A percentile compares a stretch with the other conserved stretches of the same genome.
These are phyloP conservation scores for Apiotrichum sp. DNA, from an alignment of 1,284 basidiomycete genomes.

Conservation along the genomic window DNA sequence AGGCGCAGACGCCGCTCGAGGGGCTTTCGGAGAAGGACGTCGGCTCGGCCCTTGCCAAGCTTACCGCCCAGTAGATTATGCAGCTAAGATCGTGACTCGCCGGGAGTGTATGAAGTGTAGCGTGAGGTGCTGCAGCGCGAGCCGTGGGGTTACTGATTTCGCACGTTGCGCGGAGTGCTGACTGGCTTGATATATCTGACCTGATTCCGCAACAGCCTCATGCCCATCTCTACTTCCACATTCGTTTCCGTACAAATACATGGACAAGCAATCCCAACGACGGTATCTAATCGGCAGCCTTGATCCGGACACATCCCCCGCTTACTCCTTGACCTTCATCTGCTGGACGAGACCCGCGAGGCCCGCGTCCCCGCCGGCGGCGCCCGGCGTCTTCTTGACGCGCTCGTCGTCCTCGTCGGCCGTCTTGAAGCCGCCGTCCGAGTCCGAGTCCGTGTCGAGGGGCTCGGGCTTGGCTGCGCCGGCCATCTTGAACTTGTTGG, in stretches of 20 bases:
- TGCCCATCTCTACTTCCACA: no score
- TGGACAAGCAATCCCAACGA: no score
- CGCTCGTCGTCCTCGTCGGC: constrained; percentile 4
- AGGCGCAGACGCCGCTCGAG: constrained; percentile 37
- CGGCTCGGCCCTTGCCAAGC: constrained; percentile 30
- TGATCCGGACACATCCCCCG: no score
- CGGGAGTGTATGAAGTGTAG: no score
- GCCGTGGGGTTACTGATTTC: no score
- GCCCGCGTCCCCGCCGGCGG: not conserved
- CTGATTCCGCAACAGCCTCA: no score
- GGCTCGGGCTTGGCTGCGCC: not conserved
- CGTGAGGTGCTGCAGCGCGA: no score
- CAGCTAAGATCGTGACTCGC: not conserved
- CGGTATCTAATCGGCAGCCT: not conserved
- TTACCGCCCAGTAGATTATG: constrained; percentile 27
- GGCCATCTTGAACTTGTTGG: constrained; percentile 7
- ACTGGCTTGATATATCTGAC: no score
- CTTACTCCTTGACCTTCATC: not conserved
- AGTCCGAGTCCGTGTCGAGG: constrained; percentile 6
- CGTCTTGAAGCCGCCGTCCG: constrained; percentile 5
- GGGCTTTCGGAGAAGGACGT: constrained; percentile 43
- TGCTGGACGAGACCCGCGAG: not conserved
- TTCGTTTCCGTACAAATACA: no score
- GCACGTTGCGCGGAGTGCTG: no score
- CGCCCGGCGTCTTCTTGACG: not conserved